phyloP scores from a whole-genome alignment of 148 eudicot species.

The Hydrangea macrophylla region DNA sequence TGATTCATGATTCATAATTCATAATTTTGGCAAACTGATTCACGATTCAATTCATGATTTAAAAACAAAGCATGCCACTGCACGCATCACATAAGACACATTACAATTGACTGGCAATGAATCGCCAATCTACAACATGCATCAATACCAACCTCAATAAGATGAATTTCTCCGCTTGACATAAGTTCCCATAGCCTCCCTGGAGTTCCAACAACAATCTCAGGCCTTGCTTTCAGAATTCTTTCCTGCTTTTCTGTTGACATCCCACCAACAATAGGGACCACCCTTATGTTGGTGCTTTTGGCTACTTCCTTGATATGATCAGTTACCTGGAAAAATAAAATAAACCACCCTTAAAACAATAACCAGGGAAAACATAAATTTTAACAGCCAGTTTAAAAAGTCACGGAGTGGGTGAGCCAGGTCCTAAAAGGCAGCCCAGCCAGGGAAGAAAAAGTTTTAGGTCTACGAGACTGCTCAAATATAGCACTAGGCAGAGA shows the following conservation, averaged over 20 bases:
- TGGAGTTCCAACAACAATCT: constrained; percentile 94
- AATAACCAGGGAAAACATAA: not conserved
- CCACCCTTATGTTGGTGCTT: constrained; percentile 65
- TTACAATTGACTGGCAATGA: not conserved
- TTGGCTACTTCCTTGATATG: constrained; percentile 79
- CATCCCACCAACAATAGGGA: constrained; percentile 95
- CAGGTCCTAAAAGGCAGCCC: not conserved
- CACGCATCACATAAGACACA: not conserved
- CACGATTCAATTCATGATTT: too few species aligned
- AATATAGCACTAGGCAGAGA: not conserved
- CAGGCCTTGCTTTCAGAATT: constrained; percentile 83
- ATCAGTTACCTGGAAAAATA: constrained; percentile 62
- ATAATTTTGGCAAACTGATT: too few species aligned
- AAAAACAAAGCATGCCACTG: too few species aligned
- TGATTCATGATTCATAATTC: too few species aligned
- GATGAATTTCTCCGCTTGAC: constrained; percentile 92
- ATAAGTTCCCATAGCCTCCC: constrained; percentile 99
- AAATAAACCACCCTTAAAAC: not conserved
- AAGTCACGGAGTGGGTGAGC: not conserved
- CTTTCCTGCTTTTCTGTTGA: constrained; percentile 93
- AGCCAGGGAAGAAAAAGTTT: not conserved
- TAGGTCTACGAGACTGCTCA: not conserved
- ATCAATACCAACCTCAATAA: constrained; percentile 68
- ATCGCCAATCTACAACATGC: not conserved
- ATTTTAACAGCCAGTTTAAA: not conserved